Percentiles rank a stretch among this genome's conserved stretches.
Conservation (phyloP, 768 basidiomycete species). For the Suillus subaureus region DNA sequence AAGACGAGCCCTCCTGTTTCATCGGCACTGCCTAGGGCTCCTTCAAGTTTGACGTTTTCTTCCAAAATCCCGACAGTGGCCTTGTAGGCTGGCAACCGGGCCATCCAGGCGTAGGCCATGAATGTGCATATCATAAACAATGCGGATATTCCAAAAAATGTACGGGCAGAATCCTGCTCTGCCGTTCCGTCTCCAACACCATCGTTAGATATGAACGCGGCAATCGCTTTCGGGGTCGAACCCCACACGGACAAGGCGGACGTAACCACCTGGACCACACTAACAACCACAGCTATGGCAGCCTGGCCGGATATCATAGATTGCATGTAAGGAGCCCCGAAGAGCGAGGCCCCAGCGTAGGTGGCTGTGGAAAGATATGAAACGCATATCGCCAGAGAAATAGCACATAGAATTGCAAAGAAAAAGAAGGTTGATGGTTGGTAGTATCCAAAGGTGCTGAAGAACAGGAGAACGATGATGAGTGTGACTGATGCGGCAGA, state of each 20-base stretch:
- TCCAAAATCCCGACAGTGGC: constrained; percentile 52
- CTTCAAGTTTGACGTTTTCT: constrained; percentile 26
- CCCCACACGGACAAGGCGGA: constrained; percentile 58
- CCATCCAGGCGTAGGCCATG: constrained; percentile 57
- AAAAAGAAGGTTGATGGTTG: constrained; percentile 60
- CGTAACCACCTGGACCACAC: constrained; percentile 72
- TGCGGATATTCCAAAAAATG: constrained; percentile 74
- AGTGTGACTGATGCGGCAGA: constrained; percentile 23
- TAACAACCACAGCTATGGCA: constrained; percentile 81
- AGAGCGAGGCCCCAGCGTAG: constrained; percentile 76
- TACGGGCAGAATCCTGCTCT: constrained; percentile 67
- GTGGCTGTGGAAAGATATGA: constrained; percentile 81
- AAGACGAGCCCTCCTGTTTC: constrained; percentile 40
- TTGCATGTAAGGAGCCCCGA: constrained; percentile 75
- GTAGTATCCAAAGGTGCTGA: constrained; percentile 64
- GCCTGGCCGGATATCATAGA: constrained; percentile 84
- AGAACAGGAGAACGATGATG: constrained; percentile 55
- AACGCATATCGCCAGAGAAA: constrained; percentile 59
- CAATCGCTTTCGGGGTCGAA: constrained; percentile 32
- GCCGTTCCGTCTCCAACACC: constrained; percentile 41
- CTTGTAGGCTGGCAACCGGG: constrained; percentile 61
- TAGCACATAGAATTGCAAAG: constrained; percentile 64
- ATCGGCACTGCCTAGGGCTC: constrained; percentile 29
- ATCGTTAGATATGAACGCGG: constrained; percentile 24
- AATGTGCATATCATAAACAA: constrained; percentile 60